Evolutionary conservation across 495 filamentous ascomycete species (phyloP), one percentile per base, ranked within the genome.

Genomic region (Viridothelium virens): DNA sequence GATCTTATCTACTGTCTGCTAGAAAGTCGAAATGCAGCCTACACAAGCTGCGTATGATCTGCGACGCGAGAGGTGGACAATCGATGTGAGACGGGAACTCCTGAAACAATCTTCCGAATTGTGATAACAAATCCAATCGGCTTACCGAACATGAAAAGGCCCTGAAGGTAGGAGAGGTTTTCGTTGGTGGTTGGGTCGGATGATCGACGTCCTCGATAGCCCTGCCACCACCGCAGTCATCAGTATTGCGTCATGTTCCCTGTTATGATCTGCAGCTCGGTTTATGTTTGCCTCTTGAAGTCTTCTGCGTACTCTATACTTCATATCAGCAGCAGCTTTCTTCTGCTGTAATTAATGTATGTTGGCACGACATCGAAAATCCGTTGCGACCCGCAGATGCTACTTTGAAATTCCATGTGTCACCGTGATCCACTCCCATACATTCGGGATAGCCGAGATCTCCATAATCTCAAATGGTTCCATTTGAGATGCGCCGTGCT

Each of bases 181-280:
- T 53, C n/a, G 5, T 33, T 36, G 14, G 41, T 59, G 7, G 11
- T 14, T 59, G 25, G 7, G 2, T 59, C 53, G 53, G 53, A 59
- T 59, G 31, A 59, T 59, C 53, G 53, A 59, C 53, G 14, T 0
- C 7, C 25, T 10, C 5, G 53, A 25, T 53, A 14, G 14, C 18
- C 53, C 31, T 10, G 18, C 3, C n/a, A 10, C 1, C n/a, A 18
- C 10, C 25, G 41, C 6, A 36, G 3, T 10, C 7, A 7, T 9
- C 31, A 59, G 31, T 25, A 59, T 59, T 59, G 53, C 53, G 53
- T 59, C 53, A 59, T 59, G 0, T 2, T 59, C 53, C 53, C 53
- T 34, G 53, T 31, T 1, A 7, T 59, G n/a, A 59, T 36, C 53
- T 59, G 53, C 53, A 59, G 6, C 6, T 36, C 53, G 25, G 25